Evolutionary conservation across 2,329 filamentous ascomycete species (phyloP).

Genomic region (Blastomyces parvus): DNA sequence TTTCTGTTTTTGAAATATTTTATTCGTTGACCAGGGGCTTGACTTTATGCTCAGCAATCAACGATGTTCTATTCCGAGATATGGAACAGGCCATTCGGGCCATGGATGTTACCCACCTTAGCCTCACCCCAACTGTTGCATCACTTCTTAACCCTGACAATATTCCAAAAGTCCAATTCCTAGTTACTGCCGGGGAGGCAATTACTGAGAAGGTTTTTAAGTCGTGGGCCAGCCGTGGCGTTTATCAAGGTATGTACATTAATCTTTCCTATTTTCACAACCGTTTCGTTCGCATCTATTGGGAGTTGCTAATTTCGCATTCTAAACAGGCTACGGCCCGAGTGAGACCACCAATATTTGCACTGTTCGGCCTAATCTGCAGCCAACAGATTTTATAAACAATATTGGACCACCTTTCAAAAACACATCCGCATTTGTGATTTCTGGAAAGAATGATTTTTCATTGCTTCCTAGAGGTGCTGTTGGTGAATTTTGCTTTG

Average conservation of each 20-base stretch:
- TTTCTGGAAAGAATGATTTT: slow-evolving; percentile 38
- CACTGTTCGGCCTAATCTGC: slow-evolving; percentile 57
- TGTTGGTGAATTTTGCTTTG: slow-evolving; percentile 77
- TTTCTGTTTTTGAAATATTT: slow-evolving; percentile 86
- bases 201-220: slow-evolving; percentile 62
- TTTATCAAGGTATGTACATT: slow-evolving; percentile 60
- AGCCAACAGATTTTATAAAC: slow-evolving; percentile 49
- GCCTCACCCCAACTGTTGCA: slow-evolving; percentile 76
- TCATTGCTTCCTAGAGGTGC: slow-evolving; percentile 57
- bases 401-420: slow-evolving; percentile 67
- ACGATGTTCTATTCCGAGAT: slow-evolving; percentile 64
- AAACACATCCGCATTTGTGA: slow-evolving; percentile 67
- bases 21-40: slow-evolving; percentile 72
- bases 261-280: not conserved
- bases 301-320: slow-evolving; percentile 6
- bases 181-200: slow-evolving; percentile 74
- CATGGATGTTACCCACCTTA: slow-evolving; percentile 65
- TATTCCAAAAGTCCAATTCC: slow-evolving; percentile 61
- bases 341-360: slow-evolving; percentile 85
- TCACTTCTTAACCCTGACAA: slow-evolving; percentile 59
- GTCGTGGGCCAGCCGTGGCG: slow-evolving; percentile 55
- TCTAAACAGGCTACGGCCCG: slow-evolving; percentile 57
- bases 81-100: slow-evolving; percentile 57
- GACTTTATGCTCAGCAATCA: slow-evolving; percentile 64
- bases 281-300: not conserved